Evolutionary conservation across 305 asterid genomes (phyloP), one percentile per base, ranked within the genome.

Genomic region (Rubia balearica): DNA sequence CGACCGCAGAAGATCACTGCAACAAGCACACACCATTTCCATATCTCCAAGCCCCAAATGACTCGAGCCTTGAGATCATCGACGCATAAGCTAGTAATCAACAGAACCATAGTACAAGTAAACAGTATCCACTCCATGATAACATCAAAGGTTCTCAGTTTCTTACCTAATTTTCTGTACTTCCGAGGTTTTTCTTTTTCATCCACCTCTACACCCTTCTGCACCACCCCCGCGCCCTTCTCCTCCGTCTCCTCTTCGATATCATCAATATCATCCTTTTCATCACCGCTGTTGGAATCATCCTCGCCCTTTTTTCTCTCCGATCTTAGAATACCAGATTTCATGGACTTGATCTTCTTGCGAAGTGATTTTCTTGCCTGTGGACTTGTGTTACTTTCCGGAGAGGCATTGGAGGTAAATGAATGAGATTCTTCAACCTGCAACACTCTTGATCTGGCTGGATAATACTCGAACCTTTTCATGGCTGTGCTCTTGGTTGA

Each of bases 1-100:
- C 86, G 90, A 68, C 95, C 96, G 57, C 96, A 90, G 43, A 86
- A 80, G 49, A 90, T 82, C 0, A 86, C 96, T 68, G 87, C 69
- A 13, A 73, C 85, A 5, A 88, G 46, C 21, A 88, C 95, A 71
- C 83, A 79, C 90, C 89, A 84, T 80, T 81, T 90, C 96, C 95
- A n/a, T n/a, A 86, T 19, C 21, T 75, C 75, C 71, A 86, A 64
- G 9, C 85, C 74, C 91, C 88, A 85, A n/a, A 82, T 70, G 0
- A 22, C 2, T 10, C 40, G 42, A 13, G 11, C 7, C 10, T 61
- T 56, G 4, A 89, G 51, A 73, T 70, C 49, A 5, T 36, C 3
- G 46, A 76, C 62, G 1, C 81, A 81, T 8, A n/a, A 6, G 49
- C 94, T 86, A 3, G 75, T 21, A 33, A 87, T 74, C 17, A 86